Base-by-base conservation (phyloP, 2,329 filamentous ascomycete species). In the Paracamarosporium sp. region DNA sequence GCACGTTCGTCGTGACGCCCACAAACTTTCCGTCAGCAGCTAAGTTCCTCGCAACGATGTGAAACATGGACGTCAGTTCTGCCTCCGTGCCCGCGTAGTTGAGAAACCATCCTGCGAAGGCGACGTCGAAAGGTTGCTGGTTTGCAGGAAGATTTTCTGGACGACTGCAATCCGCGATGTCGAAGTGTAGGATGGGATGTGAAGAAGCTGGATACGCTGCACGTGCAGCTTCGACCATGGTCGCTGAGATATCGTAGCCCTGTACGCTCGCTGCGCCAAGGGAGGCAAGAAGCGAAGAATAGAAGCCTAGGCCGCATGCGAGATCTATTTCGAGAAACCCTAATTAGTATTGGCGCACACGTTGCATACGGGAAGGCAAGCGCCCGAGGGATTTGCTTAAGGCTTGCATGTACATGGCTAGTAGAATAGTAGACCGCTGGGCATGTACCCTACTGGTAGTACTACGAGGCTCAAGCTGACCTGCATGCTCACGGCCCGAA, bases 71-170 rank as follows among this genome's bases (percentile, higher is more conserved):
- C 0, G 51, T 57, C 1, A 73, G 52, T 33, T 69, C 66, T 2
- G 12, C 15, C 45, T 65, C 62, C 0, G 63, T 67, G 48, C 65
- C 67, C 2, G 70, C 70, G 45, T 73, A 72, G 59, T 73, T 73
- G 43, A 72, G 61, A 27, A 73, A 70, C 67, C 68, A 73, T 43
- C 66, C 69, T 22, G 69, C 70, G 51, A 73, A 72, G 41, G 72
- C 64, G 30, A 71, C 33, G 54, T 72, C 69, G 54, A 64, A 72
- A 4, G 40, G 48, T 1, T 52, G 40, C 0, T 35, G 12, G 15
- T 31, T 36, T 2, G 15, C 3, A 5, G 59, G 45, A 3, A 57
- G 45, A 8, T 46, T 38, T 8, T 28, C 20, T 5, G 61, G 61
- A 2, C 67, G 56, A 28, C 65, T 68, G 55, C 70, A 72, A 46